Conservation (phyloP, 371 early-diverging fungal genomes). For the Mortierella sp. region DNA sequence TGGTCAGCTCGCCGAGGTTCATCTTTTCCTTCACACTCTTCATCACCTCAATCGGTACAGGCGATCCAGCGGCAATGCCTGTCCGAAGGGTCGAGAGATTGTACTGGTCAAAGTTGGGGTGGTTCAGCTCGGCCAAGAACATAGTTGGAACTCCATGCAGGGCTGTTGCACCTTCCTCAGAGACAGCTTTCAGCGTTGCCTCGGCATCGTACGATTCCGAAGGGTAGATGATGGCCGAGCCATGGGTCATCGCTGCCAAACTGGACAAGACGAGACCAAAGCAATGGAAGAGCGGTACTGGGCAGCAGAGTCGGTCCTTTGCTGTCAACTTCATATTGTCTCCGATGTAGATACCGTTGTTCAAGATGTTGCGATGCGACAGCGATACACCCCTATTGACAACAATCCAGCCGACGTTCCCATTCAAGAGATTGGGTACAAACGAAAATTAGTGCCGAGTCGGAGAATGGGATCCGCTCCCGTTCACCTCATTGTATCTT, state of each 20-base stretch:
- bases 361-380: slow-evolving; percentile 67
- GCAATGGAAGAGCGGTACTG: slow-evolving; percentile 61
- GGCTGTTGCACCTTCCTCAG: slow-evolving; percentile 55
- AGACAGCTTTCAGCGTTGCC: slow-evolving; percentile 61
- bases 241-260: slow-evolving; percentile 61
- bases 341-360: slow-evolving; percentile 63
- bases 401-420: neutral
- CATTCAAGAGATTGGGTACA: neutral
- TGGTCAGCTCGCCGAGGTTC: slow-evolving; percentile 53
- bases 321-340: slow-evolving; percentile 61
- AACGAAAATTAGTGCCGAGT: neutral
- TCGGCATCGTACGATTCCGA: slow-evolving; percentile 56
- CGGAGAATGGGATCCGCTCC: too few relatives aligned
- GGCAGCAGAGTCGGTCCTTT: slow-evolving; percentile 63
- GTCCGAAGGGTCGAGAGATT: slow-evolving; percentile 55
- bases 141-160: slow-evolving; percentile 62
- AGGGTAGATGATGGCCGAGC: slow-evolving; percentile 58
- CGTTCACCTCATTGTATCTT: too few relatives aligned
- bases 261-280: slow-evolving; percentile 58
- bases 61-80: slow-evolving; percentile 58
- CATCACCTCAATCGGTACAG: slow-evolving; percentile 57
- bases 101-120: slow-evolving; percentile 50
- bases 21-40: slow-evolving; percentile 53
- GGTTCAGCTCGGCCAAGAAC: slow-evolving; percentile 55
- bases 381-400: slow-evolving; percentile 58